phyloP scores from a whole-genome alignment of 2,329 filamentous ascomycete genomes.

The Rutstroemia sp. region DNA sequence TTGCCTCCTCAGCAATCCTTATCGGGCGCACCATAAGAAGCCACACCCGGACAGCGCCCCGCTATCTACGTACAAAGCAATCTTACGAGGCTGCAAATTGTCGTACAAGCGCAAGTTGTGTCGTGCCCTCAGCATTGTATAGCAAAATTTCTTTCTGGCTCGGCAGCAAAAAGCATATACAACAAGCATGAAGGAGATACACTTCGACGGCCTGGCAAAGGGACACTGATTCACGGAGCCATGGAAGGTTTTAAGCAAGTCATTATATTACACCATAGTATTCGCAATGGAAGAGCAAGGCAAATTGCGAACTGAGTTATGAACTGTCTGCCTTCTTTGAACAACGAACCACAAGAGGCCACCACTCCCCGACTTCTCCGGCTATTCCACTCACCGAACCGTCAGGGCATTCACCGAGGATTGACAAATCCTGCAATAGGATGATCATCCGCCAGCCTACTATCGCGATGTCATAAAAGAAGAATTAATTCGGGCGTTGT shows the following conservation, averaged over 20 bases:
- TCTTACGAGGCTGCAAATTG: background rate
- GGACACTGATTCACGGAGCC: too few relatives aligned
- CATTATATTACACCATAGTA: background rate
- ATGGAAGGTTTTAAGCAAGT: background rate
- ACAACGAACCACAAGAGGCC: slow-evolving; percentile 5
- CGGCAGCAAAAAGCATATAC: too few relatives aligned
- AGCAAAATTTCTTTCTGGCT: too few relatives aligned
- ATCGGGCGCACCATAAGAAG: background rate
- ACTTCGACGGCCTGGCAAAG: too few relatives aligned
- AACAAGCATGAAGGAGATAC: too few relatives aligned
- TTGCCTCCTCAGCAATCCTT: background rate
- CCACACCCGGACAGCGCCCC: background rate
- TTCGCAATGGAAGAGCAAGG: background rate
- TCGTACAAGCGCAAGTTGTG: background rate
- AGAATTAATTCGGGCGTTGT: background rate
- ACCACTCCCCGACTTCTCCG: background rate
- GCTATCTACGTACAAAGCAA: background rate
- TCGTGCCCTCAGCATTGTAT: too few relatives aligned
- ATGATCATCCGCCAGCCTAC: background rate
- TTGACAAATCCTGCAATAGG: background rate
- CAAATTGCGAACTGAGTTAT: background rate
- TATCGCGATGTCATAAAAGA: background rate
- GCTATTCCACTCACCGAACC: background rate
- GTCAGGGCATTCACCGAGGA: background rate
- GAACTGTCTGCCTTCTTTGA: background rate